Base-by-base conservation (phyloP, 257 asterid genomes). In the Linaria vulgaris region DNA sequence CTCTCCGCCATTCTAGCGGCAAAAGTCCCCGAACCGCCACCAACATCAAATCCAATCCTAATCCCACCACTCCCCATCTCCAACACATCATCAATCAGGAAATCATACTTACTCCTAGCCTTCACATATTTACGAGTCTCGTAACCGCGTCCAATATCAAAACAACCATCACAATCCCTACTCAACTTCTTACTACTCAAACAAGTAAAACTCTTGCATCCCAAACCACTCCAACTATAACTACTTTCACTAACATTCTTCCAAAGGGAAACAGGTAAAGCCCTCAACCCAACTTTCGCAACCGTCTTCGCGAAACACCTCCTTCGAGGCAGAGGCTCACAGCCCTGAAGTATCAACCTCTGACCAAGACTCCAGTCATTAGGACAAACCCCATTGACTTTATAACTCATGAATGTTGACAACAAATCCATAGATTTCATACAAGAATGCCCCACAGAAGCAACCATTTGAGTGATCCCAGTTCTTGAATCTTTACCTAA, bases 21-120 rank as follows among this genome's bases (percentile, higher is more conserved):
- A 72, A 91, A 91, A 9, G 90, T 85, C 17, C 96, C 97, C 15
- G 96, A 86, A 1, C 97, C 96, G 12, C 97, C 95, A 25, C 96
- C 95, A 1, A 90, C 67, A 69, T 88, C 97, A 9, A 88, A 83
- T 46, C 94, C 87, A 11, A 78, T 63, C 59, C 96, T 59, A 24
- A 85, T 56, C 41, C 90, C 88, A 12, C 78, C 83, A 44, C 55
- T 73, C 44, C 84, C 87, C 96, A 88, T 79, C 3, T 72, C 72
- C 57, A 88, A 58, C 19, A 91, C 95, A 79, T 88, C 96, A 70
- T 91, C 91, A 69, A 85, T 72, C 6, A 80, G 50, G 69, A 88
- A 91, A 79, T 91, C 96, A 52, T 70, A 84, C 72, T 84, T 85
- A 69, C 91, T 74, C 41, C 81, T 66, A 66, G 83, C 71, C 56